Percentiles rank a stretch among this genome's conserved stretches.
phyloP scores from a whole-genome alignment of 2,329 filamentous ascomycete genomes.

The Fusarium palustre region DNA sequence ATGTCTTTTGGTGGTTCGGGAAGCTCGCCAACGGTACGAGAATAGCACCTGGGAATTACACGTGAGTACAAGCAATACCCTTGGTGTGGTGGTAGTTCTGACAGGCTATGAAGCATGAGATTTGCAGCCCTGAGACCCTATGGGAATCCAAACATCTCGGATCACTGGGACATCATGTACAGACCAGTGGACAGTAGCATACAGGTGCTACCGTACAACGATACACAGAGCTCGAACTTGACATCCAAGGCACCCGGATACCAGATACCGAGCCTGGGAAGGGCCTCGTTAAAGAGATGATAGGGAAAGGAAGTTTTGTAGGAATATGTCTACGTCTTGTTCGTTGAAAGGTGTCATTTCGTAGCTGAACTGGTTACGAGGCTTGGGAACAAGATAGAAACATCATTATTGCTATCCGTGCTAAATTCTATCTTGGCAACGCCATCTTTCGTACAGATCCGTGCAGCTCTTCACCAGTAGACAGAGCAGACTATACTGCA shows the following conservation, averaged over 20 bases:
- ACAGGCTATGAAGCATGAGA: slow-evolving; percentile 50
- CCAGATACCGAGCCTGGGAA: slow-evolving; percentile 8
- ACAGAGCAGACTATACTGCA: slow-evolving; percentile 9
- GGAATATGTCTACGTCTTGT: background rate
- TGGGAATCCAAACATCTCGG: slow-evolving; percentile 55
- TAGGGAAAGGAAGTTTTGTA: background rate
- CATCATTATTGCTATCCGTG: slow-evolving; percentile 14
- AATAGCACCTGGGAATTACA: slow-evolving; percentile 57
- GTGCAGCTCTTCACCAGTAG: background rate
- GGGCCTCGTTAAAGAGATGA: background rate
- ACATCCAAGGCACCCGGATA: slow-evolving; percentile 26
- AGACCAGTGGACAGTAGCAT: slow-evolving; percentile 50
- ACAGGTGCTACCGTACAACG: slow-evolving; percentile 51
- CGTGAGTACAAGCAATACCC: slow-evolving; percentile 45
- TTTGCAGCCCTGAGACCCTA: slow-evolving; percentile 58
- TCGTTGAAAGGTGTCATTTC: background rate
- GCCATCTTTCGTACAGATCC: slow-evolving; percentile 19
- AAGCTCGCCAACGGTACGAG: slow-evolving; percentile 56
- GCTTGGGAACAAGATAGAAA: background rate
- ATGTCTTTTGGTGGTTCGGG: slow-evolving; percentile 57
- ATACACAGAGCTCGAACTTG: slow-evolving; percentile 44
- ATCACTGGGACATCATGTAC: slow-evolving; percentile 57
- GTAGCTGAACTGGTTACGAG: background rate
- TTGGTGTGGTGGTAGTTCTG: slow-evolving; percentile 2
- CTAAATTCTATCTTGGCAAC: slow-evolving; percentile 16